Base-by-base conservation (phyloP, 2,329 filamentous ascomycete genomes). In the Paracoccidioides lutzii region DNA sequence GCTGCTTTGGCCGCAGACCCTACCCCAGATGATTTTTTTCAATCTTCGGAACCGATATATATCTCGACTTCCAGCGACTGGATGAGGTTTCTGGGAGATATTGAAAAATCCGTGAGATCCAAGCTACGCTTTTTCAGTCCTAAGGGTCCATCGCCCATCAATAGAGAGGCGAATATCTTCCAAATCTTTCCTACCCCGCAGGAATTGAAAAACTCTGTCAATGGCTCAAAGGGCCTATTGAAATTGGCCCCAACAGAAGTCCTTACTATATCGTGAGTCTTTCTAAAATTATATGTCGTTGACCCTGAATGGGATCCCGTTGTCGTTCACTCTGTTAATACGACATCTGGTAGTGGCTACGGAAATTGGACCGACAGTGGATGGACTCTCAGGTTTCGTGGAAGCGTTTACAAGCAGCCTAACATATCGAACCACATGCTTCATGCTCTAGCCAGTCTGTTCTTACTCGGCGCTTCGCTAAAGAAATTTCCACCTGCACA, bases 321-420 rank as follows among this genome's bases (percentile, higher is more conserved):
- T 38, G 3, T 5, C 40, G 15, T 41, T 32, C 53, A 52, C 22
- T 28, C 22, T 40, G 32, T 43, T 50, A 41, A 55, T 30, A 14
- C 10, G 46, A 3, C 9, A 4, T 0, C 52, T 48, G 8, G 5
- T 37, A 55, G 49, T 48, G 41, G 58, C 9, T 85, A 85, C 61
- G 87, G 77, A n/a, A 90, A 90, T 60, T 90, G 84, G 82, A 90
- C 87, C 1, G 75, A 83, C n/a, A 70, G 81, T 57, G 84, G 84
- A 38, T 90, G 87, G 87, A 88, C 83, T 59, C 77, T 90, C 3
- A 78, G 85, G 33, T 81, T 90, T 59, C 87, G 86, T 61, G 87
- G 87, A 61, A 89, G 89, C 64, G 83, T 90, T n/a, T 90, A 84
- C 76, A 90, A 89, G 68, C 79, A 85, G 59, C 87, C 87, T 1